Base-by-base conservation (phyloP, 768 basidiomycete species). In the Tricholoma terreum region DNA sequence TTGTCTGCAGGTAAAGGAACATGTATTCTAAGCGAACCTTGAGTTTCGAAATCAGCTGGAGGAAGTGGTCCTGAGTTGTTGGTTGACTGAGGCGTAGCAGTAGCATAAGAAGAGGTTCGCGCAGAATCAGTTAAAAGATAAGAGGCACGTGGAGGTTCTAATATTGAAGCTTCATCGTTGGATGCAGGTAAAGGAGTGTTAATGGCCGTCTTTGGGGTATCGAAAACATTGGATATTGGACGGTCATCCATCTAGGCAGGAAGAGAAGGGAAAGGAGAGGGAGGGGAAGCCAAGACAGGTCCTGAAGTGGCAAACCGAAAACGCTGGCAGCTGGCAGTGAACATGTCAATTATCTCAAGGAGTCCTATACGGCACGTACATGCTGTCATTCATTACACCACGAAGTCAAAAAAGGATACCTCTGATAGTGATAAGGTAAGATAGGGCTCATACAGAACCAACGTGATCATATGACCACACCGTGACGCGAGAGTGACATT, bases 191-290 rank as follows among this genome's bases (percentile, higher is more conserved):
- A 27, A 27, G 24, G 24, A 27, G 24, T 27, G 24, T 27, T 27
- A 27, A 27, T 27, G 24, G 24, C 24, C 2, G 24, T 27, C 24
- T 27, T 57, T 21, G 57, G 52, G 17, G 53, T 48, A 49, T 51
- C 56, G 34, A 60, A 58, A 14, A 45, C 45, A 22, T 52, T 53
- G 34, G 58, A 61, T 34, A 58, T 19, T 17, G 63, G 59, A 30
- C 56, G 61, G 14, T 46, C 58, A 4, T 55, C 56, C 65, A 66
- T 66, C 22, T 17, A 27, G 38, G 42, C 35, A 35, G 17, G 48
- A 54, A 50, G 43, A 42, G 42, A 50, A 33, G 50, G 50, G 19
- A 58, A 51, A 55, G 56, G 52, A 55, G 42, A 50, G 42, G 19
- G 59, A 35, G 9, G 24, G 45, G 5, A 27, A 27, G 24, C 12